phyloP scores from a whole-genome alignment of 208 protist species.

The Lotmaria passim region DNA sequence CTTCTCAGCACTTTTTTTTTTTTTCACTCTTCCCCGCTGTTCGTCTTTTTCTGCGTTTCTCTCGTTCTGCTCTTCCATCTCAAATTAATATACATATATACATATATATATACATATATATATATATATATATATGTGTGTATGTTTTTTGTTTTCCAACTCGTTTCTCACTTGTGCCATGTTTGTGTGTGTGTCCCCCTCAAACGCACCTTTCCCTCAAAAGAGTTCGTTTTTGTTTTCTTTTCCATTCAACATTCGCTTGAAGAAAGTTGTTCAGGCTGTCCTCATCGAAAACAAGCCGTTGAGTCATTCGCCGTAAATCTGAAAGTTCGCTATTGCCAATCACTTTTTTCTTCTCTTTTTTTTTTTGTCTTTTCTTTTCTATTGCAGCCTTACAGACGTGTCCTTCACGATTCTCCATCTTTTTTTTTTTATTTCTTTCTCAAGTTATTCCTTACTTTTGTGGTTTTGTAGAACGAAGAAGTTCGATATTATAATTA shows the following conservation, averaged over 20 bases:
- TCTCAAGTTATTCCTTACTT: neutral
- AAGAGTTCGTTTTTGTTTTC: too few relatives aligned
- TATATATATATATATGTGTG: too few relatives aligned
- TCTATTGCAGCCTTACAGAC: neutral
- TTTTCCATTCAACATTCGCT: too few relatives aligned
- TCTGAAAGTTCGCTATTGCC: too few relatives aligned
- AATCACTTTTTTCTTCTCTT: neutral
- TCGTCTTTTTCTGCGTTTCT: neutral
- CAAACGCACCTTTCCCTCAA: too few relatives aligned
- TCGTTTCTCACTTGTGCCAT: too few relatives aligned
- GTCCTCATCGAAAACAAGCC: too few relatives aligned
- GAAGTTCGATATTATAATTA: neutral
- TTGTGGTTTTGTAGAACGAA: neutral
- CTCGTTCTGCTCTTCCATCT: neutral
- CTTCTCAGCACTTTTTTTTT: neutral
- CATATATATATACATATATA: too few relatives aligned
- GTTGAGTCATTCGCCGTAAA: too few relatives aligned
- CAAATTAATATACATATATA: neutral
- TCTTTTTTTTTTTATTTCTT: slow-evolving; percentile 1
- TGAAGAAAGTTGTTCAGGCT: too few relatives aligned
- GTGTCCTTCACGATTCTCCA: neutral
- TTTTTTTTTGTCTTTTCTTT: neutral
- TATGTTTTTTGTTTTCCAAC: too few relatives aligned
- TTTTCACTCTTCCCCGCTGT: neutral
- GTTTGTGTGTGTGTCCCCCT: too few relatives aligned